Percentiles rank a stretch among this genome's conserved stretches.
Evolutionary conservation across 2,329 filamentous ascomycete species (phyloP).

Genomic region (Fusarium armeniacum): DNA sequence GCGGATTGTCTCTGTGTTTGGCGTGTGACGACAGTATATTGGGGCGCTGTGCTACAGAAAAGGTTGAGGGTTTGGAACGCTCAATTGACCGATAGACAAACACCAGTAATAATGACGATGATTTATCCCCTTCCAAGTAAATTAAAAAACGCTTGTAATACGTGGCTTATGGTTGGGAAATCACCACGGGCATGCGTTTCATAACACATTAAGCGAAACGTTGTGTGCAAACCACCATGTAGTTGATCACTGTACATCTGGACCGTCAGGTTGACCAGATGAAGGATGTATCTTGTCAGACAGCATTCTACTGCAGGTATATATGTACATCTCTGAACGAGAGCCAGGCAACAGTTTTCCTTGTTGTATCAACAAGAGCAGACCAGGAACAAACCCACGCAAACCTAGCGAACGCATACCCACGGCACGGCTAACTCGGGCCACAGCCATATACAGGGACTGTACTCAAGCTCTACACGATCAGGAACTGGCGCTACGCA

Average conservation of each 20-base stretch:
- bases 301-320: background rate
- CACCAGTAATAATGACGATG: background rate
- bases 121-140: too few species aligned
- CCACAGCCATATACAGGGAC: constrained; percentile 2
- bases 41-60: constrained; percentile 3
- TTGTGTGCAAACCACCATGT: background rate
- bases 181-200: background rate
- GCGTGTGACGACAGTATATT: constrained; percentile 10
- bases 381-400: background rate
- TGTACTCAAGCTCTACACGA: constrained; percentile 9
- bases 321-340: background rate
- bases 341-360: background rate
- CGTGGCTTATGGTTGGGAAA: background rate
- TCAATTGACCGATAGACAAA: background rate
- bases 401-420: constrained; percentile 11
- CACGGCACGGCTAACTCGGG: constrained; percentile 25
- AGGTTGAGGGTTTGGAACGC: constrained; percentile 12
- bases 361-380: background rate
- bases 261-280: background rate
- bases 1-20: background rate
- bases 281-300: background rate
- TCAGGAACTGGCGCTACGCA: constrained; percentile 9
- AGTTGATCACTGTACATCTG: background rate
- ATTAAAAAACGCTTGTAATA: background rate
- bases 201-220: background rate